Base-by-base conservation (phyloP, 805 yeast genomes). In the Lipomyces sp. region DNA sequence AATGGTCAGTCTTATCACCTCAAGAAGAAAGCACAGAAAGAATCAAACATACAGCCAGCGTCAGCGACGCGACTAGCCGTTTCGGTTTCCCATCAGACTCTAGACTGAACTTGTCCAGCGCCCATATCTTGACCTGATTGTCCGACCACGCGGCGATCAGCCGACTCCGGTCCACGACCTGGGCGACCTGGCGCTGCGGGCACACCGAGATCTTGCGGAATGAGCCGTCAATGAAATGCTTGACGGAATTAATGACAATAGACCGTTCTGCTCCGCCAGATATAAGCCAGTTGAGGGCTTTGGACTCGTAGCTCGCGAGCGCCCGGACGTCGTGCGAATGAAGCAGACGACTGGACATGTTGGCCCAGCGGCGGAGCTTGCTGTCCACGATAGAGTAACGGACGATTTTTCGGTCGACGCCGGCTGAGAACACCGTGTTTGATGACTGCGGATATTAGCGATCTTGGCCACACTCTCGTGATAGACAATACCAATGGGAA, bases 341-440 rank as follows among this genome's bases (percentile, higher is more conserved):
- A 55, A 89, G 74, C 47, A 91, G 74, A 63, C 96, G 77, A 67
- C 82, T 86, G 47, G 82, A 77, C 56, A 81, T 76, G 61, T 80
- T 83, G 16, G 84, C 78, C 98, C 98, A 91, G 63, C 81, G 81
- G 4, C 68, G 39, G 26, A 56, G 59, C 50, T 64, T 68, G 37
- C 65, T 56, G 51, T 72, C 73, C 2, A 83, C 73, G 45, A 76
- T 68, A 53, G 75, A 73, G 67, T 84, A 86, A 62, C 82, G 84
- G 64, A 80, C 85, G 43, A 93, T 87, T 64, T 89, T 89, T 62
- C 97, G 78, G 67, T 93, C 99, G 42, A 93, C 89, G 61, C 98
- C 97, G 4, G 93, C 95, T 36, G 91, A 78, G 68, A 87, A 91
- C 1, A 93, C 73, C 36, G 77, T 74, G 29, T 80, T 79, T 59